Evolutionary conservation across 352 stramenopile genomes (phyloP), one percentile per base, ranked within the genome.

Genomic region (Lagenidium giganteum): DNA sequence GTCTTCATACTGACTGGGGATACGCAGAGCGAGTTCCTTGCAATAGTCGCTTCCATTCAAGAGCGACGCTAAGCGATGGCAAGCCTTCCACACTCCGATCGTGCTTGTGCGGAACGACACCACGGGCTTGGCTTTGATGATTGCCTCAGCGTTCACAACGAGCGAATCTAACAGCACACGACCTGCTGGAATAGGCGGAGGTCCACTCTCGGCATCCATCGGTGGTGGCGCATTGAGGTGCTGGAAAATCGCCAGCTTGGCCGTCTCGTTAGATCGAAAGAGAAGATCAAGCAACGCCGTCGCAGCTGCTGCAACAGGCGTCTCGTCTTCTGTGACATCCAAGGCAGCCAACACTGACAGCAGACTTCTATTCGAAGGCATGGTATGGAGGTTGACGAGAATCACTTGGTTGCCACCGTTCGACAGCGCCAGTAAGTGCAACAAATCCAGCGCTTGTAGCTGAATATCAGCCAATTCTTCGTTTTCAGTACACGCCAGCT

Each of bases 71-170:
- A 81, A 51, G 32, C 72, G 72, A 54, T 75, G 57, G 38, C 54
- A 65, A 5, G 67, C 67, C 64, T 85, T 85, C 72, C 72, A 82
- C 5, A 58, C 57, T 8, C 70, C n/a, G n/a, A n/a, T n/a, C n/a
- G n/a, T n/a, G n/a, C n/a, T n/a, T n/a, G n/a, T n/a, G n/a, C n/a
- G n/a, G n/a, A n/a, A n/a, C n/a, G n/a, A n/a, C n/a, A n/a, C n/a
- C n/a, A n/a, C n/a, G n/a, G n/a, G n/a, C n/a, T n/a, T 56, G 11
- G 51, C 59, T 4, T 61, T 32, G 13, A 44, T n/a, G 33, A 82
- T 72, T 23, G 42, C 49, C n/a, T 76, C 66, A 6, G 54, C 57
- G 18, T 75, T 76, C 8, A 33, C 14, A 28, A 76, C 48, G 4
- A 76, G 57, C 6, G 64, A 53, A 47, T 76, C 63, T 28, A 78